phyloP scores from a whole-genome alignment of 805 yeast genomes.

The Debaryomyces hansenii region DNA sequence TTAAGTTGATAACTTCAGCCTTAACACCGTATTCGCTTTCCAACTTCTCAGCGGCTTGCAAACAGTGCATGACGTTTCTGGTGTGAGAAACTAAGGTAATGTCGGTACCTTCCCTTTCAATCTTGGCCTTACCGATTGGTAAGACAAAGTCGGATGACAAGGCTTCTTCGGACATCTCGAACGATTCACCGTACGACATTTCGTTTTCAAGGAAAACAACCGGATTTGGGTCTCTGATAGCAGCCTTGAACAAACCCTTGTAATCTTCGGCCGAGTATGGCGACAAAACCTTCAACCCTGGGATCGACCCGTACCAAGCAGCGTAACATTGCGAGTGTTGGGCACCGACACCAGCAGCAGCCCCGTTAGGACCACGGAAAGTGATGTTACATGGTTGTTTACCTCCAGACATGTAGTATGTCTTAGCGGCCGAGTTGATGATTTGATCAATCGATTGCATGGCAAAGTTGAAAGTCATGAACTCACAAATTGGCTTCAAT shows the following conservation, averaged over 20 bases:
- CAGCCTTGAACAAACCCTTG: slow-evolving; percentile 93
- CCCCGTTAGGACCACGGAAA: slow-evolving; percentile 99
- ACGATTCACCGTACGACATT: slow-evolving; percentile 87
- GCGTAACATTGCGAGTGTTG: slow-evolving; percentile 98
- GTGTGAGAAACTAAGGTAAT: slow-evolving; percentile 87
- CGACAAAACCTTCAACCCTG: slow-evolving; percentile 94
- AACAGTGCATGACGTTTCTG: slow-evolving; percentile 81
- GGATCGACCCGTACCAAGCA: slow-evolving; percentile 97
- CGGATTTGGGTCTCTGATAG: slow-evolving; percentile 98
- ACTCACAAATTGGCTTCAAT: slow-evolving; percentile 94
- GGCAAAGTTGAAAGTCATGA: slow-evolving; percentile 99
- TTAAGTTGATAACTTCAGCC: slow-evolving; percentile 92
- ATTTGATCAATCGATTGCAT: slow-evolving; percentile 99
- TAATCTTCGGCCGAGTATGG: slow-evolving; percentile 96
- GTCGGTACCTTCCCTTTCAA: slow-evolving; percentile 92
- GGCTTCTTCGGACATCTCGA: slow-evolving; percentile 87
- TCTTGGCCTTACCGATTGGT: slow-evolving; percentile 94
- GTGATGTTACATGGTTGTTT: slow-evolving; percentile 95
- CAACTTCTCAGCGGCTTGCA: slow-evolving; percentile 87
- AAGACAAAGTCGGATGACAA: slow-evolving; percentile 83
- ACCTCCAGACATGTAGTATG: slow-evolving; percentile 99
- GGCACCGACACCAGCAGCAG: slow-evolving; percentile 99
- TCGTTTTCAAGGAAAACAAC: slow-evolving; percentile 96
- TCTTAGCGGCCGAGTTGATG: slow-evolving; percentile 97
- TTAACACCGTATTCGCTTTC: slow-evolving; percentile 82